Base-by-base conservation (phyloP, 2,329 filamentous ascomycete genomes). In the Paraphaeosphaeria minitans region DNA sequence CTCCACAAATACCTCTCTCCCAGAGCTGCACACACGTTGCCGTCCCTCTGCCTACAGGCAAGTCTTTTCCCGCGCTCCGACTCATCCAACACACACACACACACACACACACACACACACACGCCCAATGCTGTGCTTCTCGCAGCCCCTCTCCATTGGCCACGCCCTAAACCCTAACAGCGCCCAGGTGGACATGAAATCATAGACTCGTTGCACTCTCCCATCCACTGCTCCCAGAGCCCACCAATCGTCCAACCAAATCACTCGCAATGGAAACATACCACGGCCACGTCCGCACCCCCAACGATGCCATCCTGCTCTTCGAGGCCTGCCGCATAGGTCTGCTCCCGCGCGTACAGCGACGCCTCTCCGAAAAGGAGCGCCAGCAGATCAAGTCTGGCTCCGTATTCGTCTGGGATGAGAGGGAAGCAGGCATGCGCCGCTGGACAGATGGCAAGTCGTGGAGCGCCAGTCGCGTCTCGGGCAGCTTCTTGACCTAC, bases 331-430 rank as follows among this genome's bases (percentile, higher is more conserved):
- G 94, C 78, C 86, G 94, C 64, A 83, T 97, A 47, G 95, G 95
- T 55, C 82, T 96, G 50, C 82, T 98, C 49, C 95, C 95, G 31
- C 88, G 95, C 66, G 95, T 99, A 6, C 95, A 98, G 81, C 86
- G 95, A 67, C 86, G 95, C 69, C 81, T 97, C 59, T 98, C 95
- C 2, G 95, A 99, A 78, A 98, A 98, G 80, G 95, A 99, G 80
- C 87, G 95, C 61, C 93, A 97, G 75, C 92, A 92, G 4, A 99
- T 99, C 76, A 89, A 92, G 72, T 97, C 94, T 0, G 95, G 95
- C 45, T 99, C 95, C 0, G 94, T 99, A 3, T 99, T 98, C 72
- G 95, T 99, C n/a, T 99, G 95, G 95, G 95, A 99, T 77, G 95
- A 99, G 82, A 85, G 94, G 68, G 95, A 99, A 81, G 95, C 95